Conservation (phyloP, 148 eudicot genomes). For the Agrostemma githago region DNA sequence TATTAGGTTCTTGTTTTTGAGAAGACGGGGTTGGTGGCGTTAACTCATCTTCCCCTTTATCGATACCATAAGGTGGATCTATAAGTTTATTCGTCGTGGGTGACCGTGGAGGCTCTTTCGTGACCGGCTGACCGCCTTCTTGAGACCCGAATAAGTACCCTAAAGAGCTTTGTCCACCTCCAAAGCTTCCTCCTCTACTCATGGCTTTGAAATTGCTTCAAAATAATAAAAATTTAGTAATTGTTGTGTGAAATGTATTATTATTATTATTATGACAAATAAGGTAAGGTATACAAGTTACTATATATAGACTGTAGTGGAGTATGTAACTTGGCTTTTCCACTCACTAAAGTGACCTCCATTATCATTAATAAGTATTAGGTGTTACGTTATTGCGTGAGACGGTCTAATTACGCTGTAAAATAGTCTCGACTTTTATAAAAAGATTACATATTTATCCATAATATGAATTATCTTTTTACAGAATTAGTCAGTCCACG, state of each 20-base stretch:
- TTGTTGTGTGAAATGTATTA: too few species aligned
- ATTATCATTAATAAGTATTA: too few species aligned
- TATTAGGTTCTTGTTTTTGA: constrained; percentile 17
- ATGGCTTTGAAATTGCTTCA: constrained; percentile 26
- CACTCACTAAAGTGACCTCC: constrained; percentile 2
- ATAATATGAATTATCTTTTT: too few species aligned
- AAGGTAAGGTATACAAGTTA: not conserved
- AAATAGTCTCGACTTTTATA: too few species aligned
- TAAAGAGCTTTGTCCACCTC: constrained; percentile 78
- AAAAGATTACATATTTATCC: too few species aligned
- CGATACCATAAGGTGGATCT: constrained; percentile 57
- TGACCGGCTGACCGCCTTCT: constrained; percentile 20
- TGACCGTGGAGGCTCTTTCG: constrained; percentile 27
- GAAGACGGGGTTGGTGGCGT: constrained; percentile 19
- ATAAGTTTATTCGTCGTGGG: constrained; percentile 23
- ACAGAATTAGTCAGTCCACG: too few species aligned
- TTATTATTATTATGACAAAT: not conserved
- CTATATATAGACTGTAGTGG: constrained; percentile 13
- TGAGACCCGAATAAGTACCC: constrained; percentile 63
- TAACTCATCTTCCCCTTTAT: constrained; percentile 25
- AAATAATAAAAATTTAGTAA: not conserved
- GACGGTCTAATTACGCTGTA: too few species aligned
- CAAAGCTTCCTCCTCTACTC: constrained; percentile 69
- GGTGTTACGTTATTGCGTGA: too few species aligned
- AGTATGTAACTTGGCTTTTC: not conserved